A percentile compares a stretch with the other conserved stretches of the same genome.
phyloP scores from a whole-genome alignment of 257 asterid genomes.

The Echites panduratus region DNA sequence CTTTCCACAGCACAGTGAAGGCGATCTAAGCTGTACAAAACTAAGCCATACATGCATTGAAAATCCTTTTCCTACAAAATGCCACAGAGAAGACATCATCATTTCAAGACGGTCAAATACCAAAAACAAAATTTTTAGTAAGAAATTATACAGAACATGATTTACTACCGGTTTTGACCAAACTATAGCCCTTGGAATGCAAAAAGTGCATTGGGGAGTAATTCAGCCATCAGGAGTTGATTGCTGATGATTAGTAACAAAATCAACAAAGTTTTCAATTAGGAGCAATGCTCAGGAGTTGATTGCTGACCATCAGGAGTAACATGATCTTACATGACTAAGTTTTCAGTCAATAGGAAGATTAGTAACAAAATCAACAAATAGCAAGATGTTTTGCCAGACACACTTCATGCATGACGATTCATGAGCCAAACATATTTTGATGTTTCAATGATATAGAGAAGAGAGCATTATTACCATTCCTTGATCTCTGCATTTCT shows the following conservation, averaged over 20 bases:
- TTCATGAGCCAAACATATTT: background rate
- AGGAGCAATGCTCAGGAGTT: background rate
- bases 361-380: background rate
- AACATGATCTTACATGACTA: no score
- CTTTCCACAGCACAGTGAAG: constrained; percentile 68
- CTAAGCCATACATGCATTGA: constrained; percentile 73
- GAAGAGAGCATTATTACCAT: constrained; percentile 36
- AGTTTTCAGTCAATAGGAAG: background rate
- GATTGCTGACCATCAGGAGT: no score
- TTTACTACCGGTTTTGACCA: background rate
- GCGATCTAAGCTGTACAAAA: constrained; percentile 74
- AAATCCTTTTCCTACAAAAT: constrained; percentile 71
- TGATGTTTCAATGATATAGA: background rate
- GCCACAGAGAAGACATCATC: background rate
- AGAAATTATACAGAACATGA: background rate
- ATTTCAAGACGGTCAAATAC: background rate
- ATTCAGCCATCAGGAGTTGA: no score
- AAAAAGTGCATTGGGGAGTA: no score
- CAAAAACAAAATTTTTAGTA: constrained; percentile 1
- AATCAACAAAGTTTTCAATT: no score
- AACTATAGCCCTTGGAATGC: background rate
- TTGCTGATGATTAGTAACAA: background rate
- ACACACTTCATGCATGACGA: background rate
- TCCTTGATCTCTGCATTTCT: constrained; percentile 63
- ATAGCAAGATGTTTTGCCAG: background rate